Percentiles rank a stretch among this genome's conserved stretches.
These are phyloP conservation scores for Blastocystis sp. DNA, from an alignment of 352 stramenopile genomes.

Conservation along the genomic window DNA sequence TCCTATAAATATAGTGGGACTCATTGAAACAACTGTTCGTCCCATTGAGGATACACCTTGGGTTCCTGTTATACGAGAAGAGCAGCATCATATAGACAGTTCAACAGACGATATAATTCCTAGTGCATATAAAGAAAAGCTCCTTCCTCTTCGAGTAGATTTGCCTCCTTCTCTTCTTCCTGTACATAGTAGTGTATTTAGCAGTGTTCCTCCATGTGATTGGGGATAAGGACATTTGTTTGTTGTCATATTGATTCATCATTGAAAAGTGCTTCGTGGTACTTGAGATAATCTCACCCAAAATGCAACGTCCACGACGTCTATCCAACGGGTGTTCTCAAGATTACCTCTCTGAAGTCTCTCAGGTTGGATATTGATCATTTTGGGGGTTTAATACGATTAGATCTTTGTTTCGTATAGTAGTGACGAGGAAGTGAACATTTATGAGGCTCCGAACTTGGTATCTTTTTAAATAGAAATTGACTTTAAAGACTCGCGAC, in stretches of 20 bases:
- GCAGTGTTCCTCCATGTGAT: conserved; percentile 6
- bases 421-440: no score
- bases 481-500: no score
- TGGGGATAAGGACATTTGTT: conserved; percentile 27
- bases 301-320: no score
- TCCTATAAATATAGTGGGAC: conserved; percentile 2
- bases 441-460: no score
- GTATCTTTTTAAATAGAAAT: no score
- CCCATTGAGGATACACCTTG: conserved; percentile 60
- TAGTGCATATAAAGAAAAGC: background rate
- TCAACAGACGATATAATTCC: background rate
- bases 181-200: conserved; percentile 56
- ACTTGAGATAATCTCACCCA: background rate
- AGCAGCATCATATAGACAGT: background rate
- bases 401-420: no score
- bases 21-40: conserved; percentile 44
- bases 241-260: conserved; percentile 15
- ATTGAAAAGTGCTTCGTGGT: background rate
- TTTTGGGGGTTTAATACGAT: no score
- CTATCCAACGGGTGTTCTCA: no score
- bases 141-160: conserved; percentile 41
- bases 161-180: conserved; percentile 42
- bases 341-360: no score
- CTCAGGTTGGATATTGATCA: no score
- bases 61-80: background rate